phyloP scores from a whole-genome alignment of 768 basidiomycete species.

The Tylopilus plumbeoviolaceoides region DNA sequence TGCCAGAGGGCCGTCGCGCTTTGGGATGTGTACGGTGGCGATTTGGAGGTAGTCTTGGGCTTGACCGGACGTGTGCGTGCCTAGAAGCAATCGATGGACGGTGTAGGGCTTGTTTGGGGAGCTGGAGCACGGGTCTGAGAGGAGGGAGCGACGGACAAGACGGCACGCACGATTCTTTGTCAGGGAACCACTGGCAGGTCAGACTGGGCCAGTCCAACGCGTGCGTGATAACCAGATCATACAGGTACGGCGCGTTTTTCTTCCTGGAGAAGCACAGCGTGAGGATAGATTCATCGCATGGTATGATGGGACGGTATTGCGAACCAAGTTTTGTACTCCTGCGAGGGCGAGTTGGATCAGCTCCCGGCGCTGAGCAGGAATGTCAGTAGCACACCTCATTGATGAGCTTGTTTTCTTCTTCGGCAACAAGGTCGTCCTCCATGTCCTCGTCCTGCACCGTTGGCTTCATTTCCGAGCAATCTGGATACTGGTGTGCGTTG shows the following conservation, averaged over 20 bases:
- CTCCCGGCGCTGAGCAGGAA: neutral
- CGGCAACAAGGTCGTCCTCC: constrained; percentile 76
- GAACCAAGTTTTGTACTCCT: constrained; percentile 88
- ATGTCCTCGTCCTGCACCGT: constrained; percentile 54
- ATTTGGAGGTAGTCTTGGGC: constrained; percentile 95
- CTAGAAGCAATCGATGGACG: constrained; percentile 88
- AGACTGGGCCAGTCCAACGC: constrained; percentile 97
- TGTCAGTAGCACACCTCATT: constrained; percentile 59
- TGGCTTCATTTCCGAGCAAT: constrained; percentile 39
- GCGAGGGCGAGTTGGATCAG: constrained; percentile 9
- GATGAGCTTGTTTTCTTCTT: constrained; percentile 85
- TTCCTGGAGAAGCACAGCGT: constrained; percentile 51
- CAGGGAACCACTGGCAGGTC: constrained; percentile 99
- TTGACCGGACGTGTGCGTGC: constrained; percentile 95
- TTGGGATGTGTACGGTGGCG: constrained; percentile 90
- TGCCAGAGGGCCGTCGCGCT: constrained; percentile 62
- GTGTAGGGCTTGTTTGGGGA: constrained; percentile 93
- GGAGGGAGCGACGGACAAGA: neutral
- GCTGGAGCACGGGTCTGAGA: constrained; percentile 37
- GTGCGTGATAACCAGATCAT: constrained; percentile 96
- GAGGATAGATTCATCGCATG: neutral
- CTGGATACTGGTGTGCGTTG: neutral
- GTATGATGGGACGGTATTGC: constrained; percentile 11
- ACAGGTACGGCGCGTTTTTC: constrained; percentile 96
- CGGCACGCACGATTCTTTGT: constrained; percentile 80